A percentile compares a stretch with the other conserved stretches of the same genome.
phyloP scores from a whole-genome alignment of 179 eudicot genomes.

The Amaranthus tricolor region DNA sequence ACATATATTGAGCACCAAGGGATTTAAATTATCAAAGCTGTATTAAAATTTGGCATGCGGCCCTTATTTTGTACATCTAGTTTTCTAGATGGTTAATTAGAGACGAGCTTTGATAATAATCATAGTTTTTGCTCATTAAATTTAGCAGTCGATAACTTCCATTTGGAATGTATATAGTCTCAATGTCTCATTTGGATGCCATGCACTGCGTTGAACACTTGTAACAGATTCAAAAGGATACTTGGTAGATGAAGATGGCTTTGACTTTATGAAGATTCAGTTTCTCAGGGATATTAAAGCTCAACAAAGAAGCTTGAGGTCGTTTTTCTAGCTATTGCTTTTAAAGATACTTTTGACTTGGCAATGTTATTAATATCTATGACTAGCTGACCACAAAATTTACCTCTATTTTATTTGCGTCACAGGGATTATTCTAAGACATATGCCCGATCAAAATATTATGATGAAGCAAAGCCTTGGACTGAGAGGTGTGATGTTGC shows the following conservation, averaged over 20 bases:
- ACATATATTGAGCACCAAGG: too few species aligned
- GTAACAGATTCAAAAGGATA: constrained; percentile 84
- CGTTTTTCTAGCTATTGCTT: constrained; percentile 15
- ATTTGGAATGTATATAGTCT: not conserved
- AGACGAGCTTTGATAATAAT: not conserved
- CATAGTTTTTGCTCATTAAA: not conserved
- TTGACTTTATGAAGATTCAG: constrained; percentile 75
- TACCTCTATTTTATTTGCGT: constrained; percentile 19
- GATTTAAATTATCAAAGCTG: too few species aligned
- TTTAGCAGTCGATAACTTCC: not conserved
- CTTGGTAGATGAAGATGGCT: constrained; percentile 94
- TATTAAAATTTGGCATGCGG: too few species aligned
- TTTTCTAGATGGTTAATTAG: constrained; percentile 6
- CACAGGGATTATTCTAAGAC: constrained; percentile 95
- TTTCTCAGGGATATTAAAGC: constrained; percentile 75
- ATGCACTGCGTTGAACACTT: constrained; percentile 14
- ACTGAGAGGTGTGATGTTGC: constrained; percentile 94
- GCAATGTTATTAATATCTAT: constrained; percentile 12
- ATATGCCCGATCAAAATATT: constrained; percentile 93
- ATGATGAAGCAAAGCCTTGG: constrained; percentile 98
- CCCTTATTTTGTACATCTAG: too few species aligned
- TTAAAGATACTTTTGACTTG: not conserved
- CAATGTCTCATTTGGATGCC: not conserved
- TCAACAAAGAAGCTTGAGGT: constrained; percentile 92
- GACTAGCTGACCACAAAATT: constrained; percentile 3